A percentile compares a stretch with the other conserved stretches of the same genome.
These are phyloP conservation scores for Thalia dealbata DNA, from an alignment of 176 grass and related monocot species.

Conservation along the genomic window DNA sequence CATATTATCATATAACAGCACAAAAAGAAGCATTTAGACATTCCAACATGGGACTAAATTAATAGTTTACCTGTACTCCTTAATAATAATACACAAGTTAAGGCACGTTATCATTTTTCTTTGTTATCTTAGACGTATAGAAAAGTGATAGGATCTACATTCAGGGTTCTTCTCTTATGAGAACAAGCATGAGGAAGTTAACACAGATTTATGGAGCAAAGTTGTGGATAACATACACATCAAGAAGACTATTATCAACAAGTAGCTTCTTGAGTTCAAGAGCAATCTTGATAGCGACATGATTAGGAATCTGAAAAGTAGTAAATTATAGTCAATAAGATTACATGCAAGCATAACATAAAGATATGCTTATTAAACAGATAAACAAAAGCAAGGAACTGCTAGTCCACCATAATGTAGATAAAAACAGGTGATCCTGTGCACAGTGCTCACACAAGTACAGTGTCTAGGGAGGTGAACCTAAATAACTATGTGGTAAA, in stretches of 20 bases:
- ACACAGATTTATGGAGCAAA: background rate
- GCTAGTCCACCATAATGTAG: background rate
- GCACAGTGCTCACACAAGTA: too few species aligned
- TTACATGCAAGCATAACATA: background rate
- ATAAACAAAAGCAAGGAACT: background rate
- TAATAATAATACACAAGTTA: too few species aligned
- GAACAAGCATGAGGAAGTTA: background rate
- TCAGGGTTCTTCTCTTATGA: background rate
- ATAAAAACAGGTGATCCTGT: too few species aligned
- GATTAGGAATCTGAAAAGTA: constrained; percentile 77
- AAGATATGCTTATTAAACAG: background rate
- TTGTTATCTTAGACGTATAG: background rate
- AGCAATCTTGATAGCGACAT: constrained; percentile 95
- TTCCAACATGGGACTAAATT: too few species aligned
- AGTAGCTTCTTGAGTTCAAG: constrained; percentile 96
- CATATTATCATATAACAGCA: too few species aligned
- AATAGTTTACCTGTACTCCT: too few species aligned
- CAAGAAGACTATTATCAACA: constrained; percentile 94
- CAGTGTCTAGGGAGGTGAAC: too few species aligned
- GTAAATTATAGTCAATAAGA: background rate
- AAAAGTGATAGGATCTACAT: background rate
- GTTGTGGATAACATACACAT: constrained; percentile 56
- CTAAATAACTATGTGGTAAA: too few species aligned
- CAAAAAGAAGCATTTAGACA: too few species aligned
- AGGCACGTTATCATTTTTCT: too few species aligned